phyloP scores from a whole-genome alignment of 176 grass and related monocot species.

The Carex littledalei region DNA sequence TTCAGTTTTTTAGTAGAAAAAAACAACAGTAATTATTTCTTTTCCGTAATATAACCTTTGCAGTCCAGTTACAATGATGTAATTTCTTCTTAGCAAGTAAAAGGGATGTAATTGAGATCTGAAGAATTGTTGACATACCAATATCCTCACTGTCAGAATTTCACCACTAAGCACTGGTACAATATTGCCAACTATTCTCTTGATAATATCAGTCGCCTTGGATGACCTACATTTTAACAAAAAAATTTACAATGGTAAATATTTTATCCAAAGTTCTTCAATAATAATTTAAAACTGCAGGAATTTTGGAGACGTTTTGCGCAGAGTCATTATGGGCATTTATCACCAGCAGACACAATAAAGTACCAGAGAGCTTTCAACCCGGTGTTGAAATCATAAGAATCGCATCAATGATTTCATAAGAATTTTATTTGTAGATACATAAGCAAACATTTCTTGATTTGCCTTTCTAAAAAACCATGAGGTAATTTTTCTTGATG shows the following conservation, averaged over 20 bases:
- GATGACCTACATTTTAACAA: constrained; percentile 42
- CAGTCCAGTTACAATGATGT: background rate
- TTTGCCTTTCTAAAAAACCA: constrained; percentile 1
- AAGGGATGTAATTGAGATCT: background rate
- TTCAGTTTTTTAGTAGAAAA: background rate
- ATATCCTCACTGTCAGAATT: constrained; percentile 42
- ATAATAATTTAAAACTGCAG: background rate
- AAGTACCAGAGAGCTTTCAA: background rate
- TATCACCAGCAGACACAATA: background rate
- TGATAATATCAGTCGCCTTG: constrained; percentile 62
- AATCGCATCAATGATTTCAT: background rate
- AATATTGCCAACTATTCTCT: constrained; percentile 64
- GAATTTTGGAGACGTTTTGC: background rate
- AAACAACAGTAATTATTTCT: background rate
- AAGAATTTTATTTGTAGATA: background rate
- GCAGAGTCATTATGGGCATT: background rate
- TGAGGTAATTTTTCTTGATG: background rate
- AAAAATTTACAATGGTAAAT: background rate
- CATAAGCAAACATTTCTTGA: background rate
- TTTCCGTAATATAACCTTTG: background rate
- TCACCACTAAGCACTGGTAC: constrained; percentile 66
- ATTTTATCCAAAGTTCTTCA: background rate
- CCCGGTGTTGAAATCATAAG: background rate
- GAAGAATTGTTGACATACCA: constrained; percentile 32
- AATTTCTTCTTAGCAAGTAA: background rate